phyloP scores from a whole-genome alignment of 768 basidiomycete species.

The Panaeolus cyanescens region DNA sequence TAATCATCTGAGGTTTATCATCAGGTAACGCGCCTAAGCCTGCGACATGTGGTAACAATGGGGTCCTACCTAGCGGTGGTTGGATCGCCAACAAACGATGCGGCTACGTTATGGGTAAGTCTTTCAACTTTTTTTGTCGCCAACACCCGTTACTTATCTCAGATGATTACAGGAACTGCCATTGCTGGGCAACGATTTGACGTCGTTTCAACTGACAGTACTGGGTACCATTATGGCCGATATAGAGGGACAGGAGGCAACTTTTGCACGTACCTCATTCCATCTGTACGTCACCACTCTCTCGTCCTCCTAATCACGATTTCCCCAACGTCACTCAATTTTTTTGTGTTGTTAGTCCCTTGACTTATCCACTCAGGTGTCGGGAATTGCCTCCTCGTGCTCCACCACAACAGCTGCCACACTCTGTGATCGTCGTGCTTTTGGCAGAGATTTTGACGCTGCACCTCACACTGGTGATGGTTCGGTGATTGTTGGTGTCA shows the following conservation, averaged over 20 bases:
- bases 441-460: conserved; percentile 26
- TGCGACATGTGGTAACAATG: conserved; percentile 22
- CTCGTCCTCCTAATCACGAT: too few relatives aligned
- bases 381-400: conserved; percentile 13
- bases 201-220: conserved; percentile 19
- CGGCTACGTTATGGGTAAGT: conserved; percentile 26
- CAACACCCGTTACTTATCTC: too few relatives aligned
- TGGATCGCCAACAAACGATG: conserved; percentile 29
- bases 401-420: conserved; percentile 15
- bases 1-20: not conserved
- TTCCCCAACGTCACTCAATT: too few relatives aligned
- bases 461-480: conserved; percentile 25
- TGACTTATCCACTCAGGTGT: not conserved
- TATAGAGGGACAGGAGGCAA: conserved; percentile 26
- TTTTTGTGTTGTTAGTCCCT: not conserved
- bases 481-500: conserved; percentile 20
- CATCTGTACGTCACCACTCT: conserved; percentile 21
- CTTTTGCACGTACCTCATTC: conserved; percentile 24
- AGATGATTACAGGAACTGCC: conserved; percentile 9
- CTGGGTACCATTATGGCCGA: conserved; percentile 24
- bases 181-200: conserved; percentile 24
- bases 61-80: conserved; percentile 21
- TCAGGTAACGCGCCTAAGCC: conserved; percentile 25
- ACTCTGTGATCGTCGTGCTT: conserved; percentile 22
- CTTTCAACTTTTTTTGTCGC: too few relatives aligned